phyloP scores from a whole-genome alignment of 2,329 filamentous ascomycete genomes.

The Coniella lustricola region DNA sequence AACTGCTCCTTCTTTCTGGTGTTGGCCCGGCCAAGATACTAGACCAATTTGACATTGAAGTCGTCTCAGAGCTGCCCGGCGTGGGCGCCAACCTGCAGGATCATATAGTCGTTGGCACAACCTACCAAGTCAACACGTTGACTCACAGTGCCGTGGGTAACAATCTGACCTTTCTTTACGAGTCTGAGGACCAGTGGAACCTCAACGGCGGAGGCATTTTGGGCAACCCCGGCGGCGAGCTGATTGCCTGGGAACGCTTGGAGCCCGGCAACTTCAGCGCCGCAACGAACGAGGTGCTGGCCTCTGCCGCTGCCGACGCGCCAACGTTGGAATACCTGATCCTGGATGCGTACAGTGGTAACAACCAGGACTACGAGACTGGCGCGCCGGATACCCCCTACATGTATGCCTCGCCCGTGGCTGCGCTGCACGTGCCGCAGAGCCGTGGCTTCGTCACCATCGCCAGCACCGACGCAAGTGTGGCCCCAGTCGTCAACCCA shows the following conservation, averaged over 20 bases:
- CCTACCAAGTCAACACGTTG: neutral
- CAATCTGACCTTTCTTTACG: no score
- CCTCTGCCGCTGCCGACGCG: neutral
- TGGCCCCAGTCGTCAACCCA: conserved; percentile 32
- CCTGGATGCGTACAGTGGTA: neutral
- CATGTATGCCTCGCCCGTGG: conserved; percentile 1
- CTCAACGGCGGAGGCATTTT: neutral
- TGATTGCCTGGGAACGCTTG: neutral
- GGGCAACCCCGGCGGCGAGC: neutral
- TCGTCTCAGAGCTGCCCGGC: conserved; percentile 4
- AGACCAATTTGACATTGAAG: conserved; percentile 8
- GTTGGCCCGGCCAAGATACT: neutral
- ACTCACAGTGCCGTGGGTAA: neutral
- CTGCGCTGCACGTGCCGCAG: conserved; percentile 27
- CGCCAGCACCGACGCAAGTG: conserved; percentile 22
- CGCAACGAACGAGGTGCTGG: neutral
- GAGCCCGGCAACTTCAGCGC: neutral
- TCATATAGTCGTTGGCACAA: neutral
- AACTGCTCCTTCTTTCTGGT: neutral
- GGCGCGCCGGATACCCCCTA: no score
- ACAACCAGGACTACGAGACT: neutral
- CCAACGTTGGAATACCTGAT: neutral
- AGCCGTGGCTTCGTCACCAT: conserved; percentile 35
- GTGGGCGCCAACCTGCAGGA: conserved; percentile 12
- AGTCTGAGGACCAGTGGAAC: no score